Conservation (phyloP, 257 asterid genomes). For the Gentiana macrophylla region DNA sequence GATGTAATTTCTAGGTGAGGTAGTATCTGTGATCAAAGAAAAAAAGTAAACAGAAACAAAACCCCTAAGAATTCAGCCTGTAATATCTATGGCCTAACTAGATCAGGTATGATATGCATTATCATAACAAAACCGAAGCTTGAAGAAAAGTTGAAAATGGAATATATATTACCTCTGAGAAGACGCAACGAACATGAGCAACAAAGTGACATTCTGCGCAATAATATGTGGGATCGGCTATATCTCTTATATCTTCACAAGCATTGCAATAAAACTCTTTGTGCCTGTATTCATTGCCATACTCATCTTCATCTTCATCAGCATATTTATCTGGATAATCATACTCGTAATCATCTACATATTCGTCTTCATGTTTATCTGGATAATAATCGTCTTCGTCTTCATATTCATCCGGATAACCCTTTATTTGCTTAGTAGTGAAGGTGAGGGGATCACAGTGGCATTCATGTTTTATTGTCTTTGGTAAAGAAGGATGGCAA, state of each 20-base stretch:
- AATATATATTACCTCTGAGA: not conserved
- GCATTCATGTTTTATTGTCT: conserved; percentile 2
- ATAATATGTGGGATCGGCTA: conserved; percentile 2
- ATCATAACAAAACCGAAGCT: no score
- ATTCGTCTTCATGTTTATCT: no score
- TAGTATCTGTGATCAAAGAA: no score
- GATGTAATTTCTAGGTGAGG: no score
- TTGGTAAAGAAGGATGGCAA: not conserved
- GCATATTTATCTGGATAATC: no score
- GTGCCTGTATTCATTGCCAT: not conserved
- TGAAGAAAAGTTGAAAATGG: not conserved
- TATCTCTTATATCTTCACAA: not conserved
- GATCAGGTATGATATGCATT: no score
- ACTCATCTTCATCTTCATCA: not conserved
- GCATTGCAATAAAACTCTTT: conserved; percentile 2
- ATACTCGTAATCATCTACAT: no score
- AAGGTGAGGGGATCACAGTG: conserved; percentile 6
- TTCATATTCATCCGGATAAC: no score
- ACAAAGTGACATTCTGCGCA: conserved; percentile 2
- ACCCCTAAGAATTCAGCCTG: no score
- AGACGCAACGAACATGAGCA: conserved; percentile 2
- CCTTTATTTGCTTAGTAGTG: not conserved
- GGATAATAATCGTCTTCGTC: no score
- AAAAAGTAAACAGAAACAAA: no score
- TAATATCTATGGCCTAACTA: no score